Evolutionary conservation across 225 moss, liverwort and hornwort genomes (phyloP).

Genomic region (Physcomitrium patens): DNA sequence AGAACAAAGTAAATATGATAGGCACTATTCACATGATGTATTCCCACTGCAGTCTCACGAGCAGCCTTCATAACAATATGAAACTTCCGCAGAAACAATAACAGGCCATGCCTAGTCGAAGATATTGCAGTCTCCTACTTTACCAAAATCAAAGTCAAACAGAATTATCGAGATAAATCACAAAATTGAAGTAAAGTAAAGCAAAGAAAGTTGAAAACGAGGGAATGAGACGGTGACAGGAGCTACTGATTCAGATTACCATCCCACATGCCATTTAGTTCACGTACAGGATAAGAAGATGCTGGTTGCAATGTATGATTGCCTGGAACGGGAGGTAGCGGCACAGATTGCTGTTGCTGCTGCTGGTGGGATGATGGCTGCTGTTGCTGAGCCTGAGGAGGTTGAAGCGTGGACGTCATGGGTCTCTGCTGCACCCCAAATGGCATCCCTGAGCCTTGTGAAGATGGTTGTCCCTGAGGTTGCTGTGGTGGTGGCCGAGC

Average conservation of each 20-base stretch:
- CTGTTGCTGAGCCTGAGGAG: slow-evolving; percentile 77
- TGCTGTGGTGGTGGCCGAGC: slow-evolving; percentile 77
- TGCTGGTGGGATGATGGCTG: slow-evolving; percentile 57
- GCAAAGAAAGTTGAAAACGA: background rate
- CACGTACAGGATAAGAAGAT: slow-evolving; percentile 88
- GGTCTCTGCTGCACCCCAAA: slow-evolving; percentile 83
- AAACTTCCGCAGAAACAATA: background rate
- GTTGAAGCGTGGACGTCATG: slow-evolving; percentile 61
- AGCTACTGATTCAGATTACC: slow-evolving; percentile 27
- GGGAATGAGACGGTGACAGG: slow-evolving; percentile 21
- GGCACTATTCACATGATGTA: slow-evolving; percentile 7
- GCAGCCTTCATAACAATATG: background rate
- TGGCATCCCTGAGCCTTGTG: slow-evolving; percentile 79
- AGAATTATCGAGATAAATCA: too few species aligned
- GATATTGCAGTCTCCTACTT: background rate
- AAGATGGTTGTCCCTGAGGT: slow-evolving; percentile 67
- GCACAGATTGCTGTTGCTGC: slow-evolving; percentile 67
- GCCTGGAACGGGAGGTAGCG: slow-evolving; percentile 73
- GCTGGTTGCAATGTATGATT: slow-evolving; percentile 88
- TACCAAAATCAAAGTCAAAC: too few species aligned
- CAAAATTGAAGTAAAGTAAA: too few species aligned
- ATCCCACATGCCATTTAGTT: slow-evolving; percentile 25
- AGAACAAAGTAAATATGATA: background rate
- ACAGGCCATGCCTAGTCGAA: background rate
- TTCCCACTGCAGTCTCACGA: background rate